phyloP scores from a whole-genome alignment of 2,329 filamentous ascomycete species.

The Claviceps purpurea region DNA sequence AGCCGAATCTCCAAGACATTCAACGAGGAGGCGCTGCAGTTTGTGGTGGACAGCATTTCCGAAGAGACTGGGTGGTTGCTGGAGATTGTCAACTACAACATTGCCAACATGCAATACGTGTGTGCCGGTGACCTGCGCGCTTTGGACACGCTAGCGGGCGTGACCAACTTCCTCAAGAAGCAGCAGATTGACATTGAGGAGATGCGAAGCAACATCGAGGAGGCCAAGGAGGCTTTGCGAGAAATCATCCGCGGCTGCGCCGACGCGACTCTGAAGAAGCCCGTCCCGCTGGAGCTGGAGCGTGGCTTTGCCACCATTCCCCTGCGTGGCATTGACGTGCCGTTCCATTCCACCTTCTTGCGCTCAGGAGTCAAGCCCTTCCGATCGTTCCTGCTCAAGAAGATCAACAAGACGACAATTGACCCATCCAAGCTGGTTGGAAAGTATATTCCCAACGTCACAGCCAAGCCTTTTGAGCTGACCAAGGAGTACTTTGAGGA shows the following conservation, averaged over 20 bases:
- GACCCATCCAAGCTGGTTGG: conserved; percentile 93
- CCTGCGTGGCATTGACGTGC: conserved; percentile 92
- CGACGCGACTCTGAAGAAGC: conserved; percentile 78
- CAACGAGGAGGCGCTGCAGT: conserved; percentile 93
- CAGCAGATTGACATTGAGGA: conserved; percentile 96
- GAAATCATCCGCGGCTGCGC: conserved; percentile 86
- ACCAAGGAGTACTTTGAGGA: conserved; percentile 99
- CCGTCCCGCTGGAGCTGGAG: conserved; percentile 75
- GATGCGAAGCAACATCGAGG: conserved; percentile 78
- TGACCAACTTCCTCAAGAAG: conserved; percentile 89
- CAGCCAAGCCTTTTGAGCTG: conserved; percentile 84
- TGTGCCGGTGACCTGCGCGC: conserved; percentile 58
- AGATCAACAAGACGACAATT: conserved; percentile 98
- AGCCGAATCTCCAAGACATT: conserved; percentile 97
- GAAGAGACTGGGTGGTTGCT: conserved; percentile 91
- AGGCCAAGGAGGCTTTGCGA: conserved; percentile 78
- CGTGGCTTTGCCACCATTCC: conserved; percentile 96
- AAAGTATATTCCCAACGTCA: conserved; percentile 99
- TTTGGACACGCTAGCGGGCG: conserved; percentile 60
- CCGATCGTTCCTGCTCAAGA: conserved; percentile 96
- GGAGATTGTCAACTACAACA: conserved; percentile 97
- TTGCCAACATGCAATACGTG: conserved; percentile 64
- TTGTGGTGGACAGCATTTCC: conserved; percentile 88
- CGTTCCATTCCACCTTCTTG: conserved; percentile 98
- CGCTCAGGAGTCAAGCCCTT: conserved; percentile 98